Conservation (phyloP, 345 rosid genomes). For the Raphanus sativus region DNA sequence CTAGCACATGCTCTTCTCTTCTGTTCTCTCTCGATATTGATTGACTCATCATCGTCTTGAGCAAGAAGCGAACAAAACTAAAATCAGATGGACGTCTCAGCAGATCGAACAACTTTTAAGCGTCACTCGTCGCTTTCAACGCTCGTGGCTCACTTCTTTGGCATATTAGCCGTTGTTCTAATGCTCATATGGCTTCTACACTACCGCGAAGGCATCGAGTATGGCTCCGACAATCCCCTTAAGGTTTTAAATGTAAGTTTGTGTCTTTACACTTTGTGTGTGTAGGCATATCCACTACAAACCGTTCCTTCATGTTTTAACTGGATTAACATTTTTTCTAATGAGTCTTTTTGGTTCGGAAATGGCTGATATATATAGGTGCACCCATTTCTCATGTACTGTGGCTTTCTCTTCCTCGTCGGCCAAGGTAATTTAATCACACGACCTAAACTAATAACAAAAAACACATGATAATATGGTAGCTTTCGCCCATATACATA, state of each 20-base stretch:
- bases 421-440: slow-evolving; percentile 56
- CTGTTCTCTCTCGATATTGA: neutral
- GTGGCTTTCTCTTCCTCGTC: slow-evolving; percentile 68
- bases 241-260: slow-evolving; percentile 77
- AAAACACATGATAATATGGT: neutral
- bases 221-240: slow-evolving; percentile 47
- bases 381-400: slow-evolving; percentile 88
- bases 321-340: neutral
- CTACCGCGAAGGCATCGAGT: slow-evolving; percentile 73
- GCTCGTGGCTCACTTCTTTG: slow-evolving; percentile 60
- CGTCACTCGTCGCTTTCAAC: slow-evolving; percentile 56
- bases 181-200: slow-evolving; percentile 93
- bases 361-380: slow-evolving; percentile 47
- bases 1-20: slow-evolving; percentile 21
- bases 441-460: neutral
- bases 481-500: neutral
- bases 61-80: slow-evolving; percentile 11
- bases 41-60: slow-evolving; percentile 1
- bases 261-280: neutral
- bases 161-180: slow-evolving; percentile 56
- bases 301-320: neutral
- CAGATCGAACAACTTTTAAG: slow-evolving; percentile 19
- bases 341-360: neutral
- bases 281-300: neutral
- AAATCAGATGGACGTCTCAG: slow-evolving; percentile 26